These are phyloP conservation scores for Colletotrichum liriopes DNA, from an alignment of 2,329 filamentous ascomycete genomes.

Conservation along the genomic window DNA sequence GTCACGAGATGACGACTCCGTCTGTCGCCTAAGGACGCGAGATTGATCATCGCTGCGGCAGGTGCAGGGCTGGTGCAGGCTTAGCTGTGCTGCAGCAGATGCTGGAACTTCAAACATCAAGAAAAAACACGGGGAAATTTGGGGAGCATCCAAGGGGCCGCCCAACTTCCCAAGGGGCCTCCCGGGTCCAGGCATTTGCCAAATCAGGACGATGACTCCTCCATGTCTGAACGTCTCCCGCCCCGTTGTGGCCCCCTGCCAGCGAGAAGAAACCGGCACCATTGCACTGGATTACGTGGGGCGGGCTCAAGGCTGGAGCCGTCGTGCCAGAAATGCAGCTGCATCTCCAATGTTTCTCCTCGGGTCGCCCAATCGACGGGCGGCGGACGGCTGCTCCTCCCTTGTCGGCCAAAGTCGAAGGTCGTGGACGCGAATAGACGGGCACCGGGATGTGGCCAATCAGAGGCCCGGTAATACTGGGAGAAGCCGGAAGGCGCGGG, in stretches of 20 bases:
- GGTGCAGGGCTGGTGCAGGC: constrained; percentile 10
- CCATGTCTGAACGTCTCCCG: constrained; percentile 16
- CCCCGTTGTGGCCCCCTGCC: constrained; percentile 1
- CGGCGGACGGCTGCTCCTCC: not conserved
- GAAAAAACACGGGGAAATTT: constrained; percentile 37
- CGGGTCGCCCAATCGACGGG: constrained; percentile 5
- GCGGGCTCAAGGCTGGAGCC: constrained; percentile 19
- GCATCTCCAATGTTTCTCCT: not conserved
- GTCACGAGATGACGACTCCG: constrained; percentile 35
- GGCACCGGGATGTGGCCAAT: constrained; percentile 16
- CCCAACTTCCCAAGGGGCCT: constrained; percentile 6
- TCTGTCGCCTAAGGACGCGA: constrained; percentile 33
- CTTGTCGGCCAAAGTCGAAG: constrained; percentile 32
- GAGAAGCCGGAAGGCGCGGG: constrained; percentile 40
- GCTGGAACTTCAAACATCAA: constrained; percentile 24
- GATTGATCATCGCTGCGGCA: constrained; percentile 30
- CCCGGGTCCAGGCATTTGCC: constrained; percentile 22
- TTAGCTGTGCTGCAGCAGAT: constrained; percentile 6
- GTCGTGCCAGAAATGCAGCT: constrained; percentile 3
- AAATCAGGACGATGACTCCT: constrained; percentile 40
- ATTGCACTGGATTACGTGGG: constrained; percentile 33
- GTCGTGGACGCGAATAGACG: constrained; percentile 35
- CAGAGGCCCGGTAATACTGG: constrained; percentile 18
- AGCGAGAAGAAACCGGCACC: constrained; percentile 43
- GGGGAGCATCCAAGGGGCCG: constrained; percentile 16